A percentile compares a stretch with the other conserved stretches of the same genome.
phyloP scores from a whole-genome alignment of 352 stramenopile species.

The Elongisporangium senticosum region DNA sequence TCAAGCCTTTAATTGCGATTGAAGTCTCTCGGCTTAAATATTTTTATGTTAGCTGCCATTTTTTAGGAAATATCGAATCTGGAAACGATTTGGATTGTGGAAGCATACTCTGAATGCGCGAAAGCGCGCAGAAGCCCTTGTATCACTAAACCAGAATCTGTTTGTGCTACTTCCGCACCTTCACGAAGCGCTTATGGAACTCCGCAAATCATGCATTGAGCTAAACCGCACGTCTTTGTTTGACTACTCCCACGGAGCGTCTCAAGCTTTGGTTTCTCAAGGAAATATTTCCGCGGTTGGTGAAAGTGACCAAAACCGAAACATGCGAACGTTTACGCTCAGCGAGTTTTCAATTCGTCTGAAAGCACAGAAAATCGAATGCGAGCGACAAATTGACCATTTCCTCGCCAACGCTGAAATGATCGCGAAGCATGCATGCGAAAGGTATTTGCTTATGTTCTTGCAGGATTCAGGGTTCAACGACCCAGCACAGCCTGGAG shows the following conservation, averaged over 20 bases:
- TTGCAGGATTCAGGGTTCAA: slow-evolving; percentile 57
- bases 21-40: not conserved
- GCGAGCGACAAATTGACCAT: slow-evolving; percentile 46
- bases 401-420: slow-evolving; percentile 54
- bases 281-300: not conserved
- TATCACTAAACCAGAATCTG: slow-evolving; percentile 67
- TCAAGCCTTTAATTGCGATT: not conserved
- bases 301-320: not conserved
- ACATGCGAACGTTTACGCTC: slow-evolving; percentile 53
- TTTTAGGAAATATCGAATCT: slow-evolving; percentile 85
- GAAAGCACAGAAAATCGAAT: slow-evolving; percentile 64
- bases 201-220: slow-evolving; percentile 58
- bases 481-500: slow-evolving; percentile 6
- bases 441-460: slow-evolving; percentile 55
- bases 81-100: slow-evolving; percentile 91
- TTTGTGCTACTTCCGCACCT: slow-evolving; percentile 87
- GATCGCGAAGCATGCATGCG: slow-evolving; percentile 57
- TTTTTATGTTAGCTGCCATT: slow-evolving; percentile 63
- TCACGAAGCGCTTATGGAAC: slow-evolving; percentile 67
- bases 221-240: slow-evolving; percentile 40
- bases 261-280: no score
- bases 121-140: slow-evolving; percentile 28
- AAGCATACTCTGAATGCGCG: slow-evolving; percentile 56
- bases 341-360: slow-evolving; percentile 73
- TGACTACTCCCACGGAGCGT: slow-evolving; percentile 16